phyloP scores from a whole-genome alignment of 2,329 filamentous ascomycete species.

The Aspergillus versicolor region DNA sequence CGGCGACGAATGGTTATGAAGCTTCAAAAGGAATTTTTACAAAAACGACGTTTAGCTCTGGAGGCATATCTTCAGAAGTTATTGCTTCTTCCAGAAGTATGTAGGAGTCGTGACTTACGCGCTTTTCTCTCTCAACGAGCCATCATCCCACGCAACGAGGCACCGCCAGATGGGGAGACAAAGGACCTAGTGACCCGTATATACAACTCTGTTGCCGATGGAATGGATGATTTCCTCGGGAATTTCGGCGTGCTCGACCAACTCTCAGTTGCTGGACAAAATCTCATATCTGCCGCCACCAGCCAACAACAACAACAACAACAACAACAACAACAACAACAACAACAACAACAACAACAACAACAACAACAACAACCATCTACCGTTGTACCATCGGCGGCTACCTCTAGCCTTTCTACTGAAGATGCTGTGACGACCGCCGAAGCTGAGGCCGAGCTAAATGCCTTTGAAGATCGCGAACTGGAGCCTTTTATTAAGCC shows the following conservation, averaged over 20 bases:
- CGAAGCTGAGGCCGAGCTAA: constrained; percentile 90
- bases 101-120: constrained; percentile 85
- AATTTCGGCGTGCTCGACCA: constrained; percentile 96
- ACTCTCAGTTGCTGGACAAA: constrained; percentile 87
- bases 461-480: constrained; percentile 87
- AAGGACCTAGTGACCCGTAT: constrained; percentile 85
- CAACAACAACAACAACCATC: constrained; percentile 51
- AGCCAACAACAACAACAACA: constrained; percentile 53
- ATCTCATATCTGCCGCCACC: constrained; percentile 61
- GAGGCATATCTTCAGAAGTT: constrained; percentile 83
- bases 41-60: constrained; percentile 79
- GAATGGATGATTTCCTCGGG: constrained; percentile 96
- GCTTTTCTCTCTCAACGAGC: constrained; percentile 88
- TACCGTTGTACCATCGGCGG: constrained; percentile 24
- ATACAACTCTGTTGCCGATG: constrained; percentile 95
- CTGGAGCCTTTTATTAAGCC: constrained; percentile 96
- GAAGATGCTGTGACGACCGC: constrained; percentile 54
- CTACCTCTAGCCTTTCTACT: constrained; percentile 48
- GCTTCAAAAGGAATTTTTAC: constrained; percentile 90
- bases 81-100: constrained; percentile 85
- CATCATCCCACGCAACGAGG: constrained; percentile 66
- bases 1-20: constrained; percentile 92
- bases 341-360: constrained; percentile 57
- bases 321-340: constrained; percentile 52
- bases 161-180: constrained; percentile 63